Base-by-base conservation (phyloP, 1,284 basidiomycete genomes). In the Pseudozyma thailandica region DNA sequence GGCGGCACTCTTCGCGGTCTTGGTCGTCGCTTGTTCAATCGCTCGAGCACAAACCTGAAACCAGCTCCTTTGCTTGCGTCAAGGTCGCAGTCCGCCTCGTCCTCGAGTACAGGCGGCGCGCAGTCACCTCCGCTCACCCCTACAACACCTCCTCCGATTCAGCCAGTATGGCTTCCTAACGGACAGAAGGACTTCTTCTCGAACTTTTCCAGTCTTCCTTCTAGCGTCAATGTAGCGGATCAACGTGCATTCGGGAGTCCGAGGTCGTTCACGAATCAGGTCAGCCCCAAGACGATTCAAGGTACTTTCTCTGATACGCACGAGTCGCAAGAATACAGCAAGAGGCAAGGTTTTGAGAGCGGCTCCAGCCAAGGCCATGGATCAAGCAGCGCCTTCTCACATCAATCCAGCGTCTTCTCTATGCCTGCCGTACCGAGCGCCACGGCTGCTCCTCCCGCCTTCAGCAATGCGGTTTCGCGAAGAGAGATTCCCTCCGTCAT, bases 151-250 rank as follows among this genome's bases (percentile, higher is more conserved):
- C 71, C 71, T 13, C 52, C 39, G 3, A 42, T 70, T 1, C 60
- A 65, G 37, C 64, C 68, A 7, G 49, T 62, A 6, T 64, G 56
- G 52, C 49, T 69, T n/a, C 55, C 66, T 18, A 70, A 72, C 39
- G 65, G 62, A 2, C 58, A 64, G 20, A 73, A 73, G 42, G 71
- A 68, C 46, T 63, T 73, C 25, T 73, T 65, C 48, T 20, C 54
- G 28, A 65, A 44, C 46, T 51, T 60, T 20, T 41, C 64, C 1
- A 41, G 46, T 21, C 46, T 72, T 0, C 53, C 70, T 5, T 57
- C 70, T 2, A 47, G 38, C 28, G n/a, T 52, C 12, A 39, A 35
- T 8, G 21, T 39, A 0, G 35, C 44, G 6, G 21, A 33, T 6
- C n/a, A 27, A n/a, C 30, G 2, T 25, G 10, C 8, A 21, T 38